These are phyloP conservation scores for Paramyrothecium roridum DNA, from an alignment of 2,329 filamentous ascomycete genomes.

Conservation along the genomic window DNA sequence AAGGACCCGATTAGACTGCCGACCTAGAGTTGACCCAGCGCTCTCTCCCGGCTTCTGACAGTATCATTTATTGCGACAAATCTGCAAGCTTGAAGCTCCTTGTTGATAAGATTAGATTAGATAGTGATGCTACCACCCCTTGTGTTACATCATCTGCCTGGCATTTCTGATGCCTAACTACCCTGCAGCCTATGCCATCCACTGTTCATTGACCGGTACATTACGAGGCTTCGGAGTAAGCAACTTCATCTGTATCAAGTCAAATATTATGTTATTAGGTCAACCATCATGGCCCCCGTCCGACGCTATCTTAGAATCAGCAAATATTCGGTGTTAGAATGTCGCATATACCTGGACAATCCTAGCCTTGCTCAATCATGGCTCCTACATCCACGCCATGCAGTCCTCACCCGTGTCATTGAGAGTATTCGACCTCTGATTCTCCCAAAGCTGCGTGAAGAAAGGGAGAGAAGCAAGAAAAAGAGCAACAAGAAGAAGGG, in stretches of 20 bases:
- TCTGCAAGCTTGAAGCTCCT: background rate
- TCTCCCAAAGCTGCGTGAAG: conserved; percentile 86
- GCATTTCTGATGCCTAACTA: background rate
- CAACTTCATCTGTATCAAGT: no score
- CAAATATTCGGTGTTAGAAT: conserved; percentile 92
- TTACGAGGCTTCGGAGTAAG: no score
- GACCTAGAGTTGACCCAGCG: conserved; percentile 10
- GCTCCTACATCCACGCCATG: conserved; percentile 74
- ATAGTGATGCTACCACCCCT: background rate
- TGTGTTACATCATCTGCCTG: background rate
- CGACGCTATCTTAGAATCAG: conserved; percentile 88
- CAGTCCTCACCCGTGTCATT: conserved; percentile 78
- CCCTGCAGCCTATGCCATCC: no score
- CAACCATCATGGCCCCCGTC: conserved; percentile 70
- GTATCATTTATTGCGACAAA: background rate
- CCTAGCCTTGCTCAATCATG: conserved; percentile 79
- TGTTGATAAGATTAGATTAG: background rate
- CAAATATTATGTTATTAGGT: no score
- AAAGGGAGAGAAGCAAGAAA: conserved; percentile 61
- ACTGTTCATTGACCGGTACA: no score
- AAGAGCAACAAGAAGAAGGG: conserved; percentile 70
- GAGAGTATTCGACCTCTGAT: conserved; percentile 81
- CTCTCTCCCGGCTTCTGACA: background rate
- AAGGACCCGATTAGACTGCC: background rate
- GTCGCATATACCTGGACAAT: conserved; percentile 92